Conservation (phyloP, 2,329 filamentous ascomycete genomes). For the Calonectria pseudoreteaudii region DNA sequence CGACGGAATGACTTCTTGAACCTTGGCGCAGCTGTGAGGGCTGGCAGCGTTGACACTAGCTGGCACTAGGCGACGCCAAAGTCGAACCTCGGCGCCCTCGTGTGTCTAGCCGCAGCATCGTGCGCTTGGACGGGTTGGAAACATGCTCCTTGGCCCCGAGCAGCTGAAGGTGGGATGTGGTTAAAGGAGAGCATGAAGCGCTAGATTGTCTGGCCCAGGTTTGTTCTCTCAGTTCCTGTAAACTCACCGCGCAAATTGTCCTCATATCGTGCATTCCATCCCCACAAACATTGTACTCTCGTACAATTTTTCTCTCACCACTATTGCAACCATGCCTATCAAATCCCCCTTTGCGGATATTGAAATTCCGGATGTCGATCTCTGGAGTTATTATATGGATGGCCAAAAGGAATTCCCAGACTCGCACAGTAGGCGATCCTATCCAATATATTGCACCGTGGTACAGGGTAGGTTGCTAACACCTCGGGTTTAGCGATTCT, state of each 20-base stretch:
- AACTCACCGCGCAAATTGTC: too few relatives aligned
- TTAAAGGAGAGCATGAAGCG: neutral
- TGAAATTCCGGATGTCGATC: slow-evolving; percentile 78
- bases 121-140: neutral
- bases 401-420: slow-evolving; percentile 75
- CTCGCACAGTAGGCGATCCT: slow-evolving; percentile 71
- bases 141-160: neutral
- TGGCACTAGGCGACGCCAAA: neutral
- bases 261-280: neutral
- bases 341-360: slow-evolving; percentile 73
- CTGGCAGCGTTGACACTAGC: slow-evolving; percentile 3
- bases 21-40: too few relatives aligned
- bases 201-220: neutral
- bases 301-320: neutral
- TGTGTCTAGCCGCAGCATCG: neutral
- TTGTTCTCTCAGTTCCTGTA: neutral
- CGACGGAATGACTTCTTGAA: neutral
- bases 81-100: neutral
- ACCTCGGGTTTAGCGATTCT: slow-evolving; percentile 72
- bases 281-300: neutral
- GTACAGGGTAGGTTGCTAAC: slow-evolving; percentile 17
- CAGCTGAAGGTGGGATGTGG: neutral
- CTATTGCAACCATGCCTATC: slow-evolving; percentile 70
- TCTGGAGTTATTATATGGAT: slow-evolving; percentile 85
- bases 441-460: rapidly evolving